Base-by-base conservation (phyloP, 208 protist species). In the Phytomonas sp. region DNA sequence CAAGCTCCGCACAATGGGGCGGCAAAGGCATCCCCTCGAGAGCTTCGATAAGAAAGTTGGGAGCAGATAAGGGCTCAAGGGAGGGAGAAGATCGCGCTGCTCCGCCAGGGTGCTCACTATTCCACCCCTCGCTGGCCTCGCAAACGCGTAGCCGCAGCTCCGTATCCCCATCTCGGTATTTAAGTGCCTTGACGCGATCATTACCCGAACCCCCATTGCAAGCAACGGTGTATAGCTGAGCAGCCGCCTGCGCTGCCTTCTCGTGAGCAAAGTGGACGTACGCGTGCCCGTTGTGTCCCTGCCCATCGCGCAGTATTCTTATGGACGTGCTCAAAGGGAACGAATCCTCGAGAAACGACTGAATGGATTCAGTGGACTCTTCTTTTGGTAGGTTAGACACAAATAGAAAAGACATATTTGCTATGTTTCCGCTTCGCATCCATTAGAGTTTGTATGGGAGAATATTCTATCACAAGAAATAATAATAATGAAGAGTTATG, bases 251-350 rank as follows among this genome's bases (percentile, higher is more conserved):
- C 29, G 34, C 62, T 23, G 68, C 64, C 2, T 43, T 66, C 28
- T 59, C 30, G 5, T 34, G 29, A 20, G 26, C 31, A 56, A 87
- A 87, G 70, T 83, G 78, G 0, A 76, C 56, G 73, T 84, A 87
- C 20, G 82, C 82, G 68, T 82, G 76, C 0, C 82, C 78, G 60
- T 84, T 87, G 75, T 87, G 79, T 40, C 63, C 37, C 30, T 51
- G 33, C 3, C 64, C 20, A 62, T 56, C 20, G 72, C 73, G 59
- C 40, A 80, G 65, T 32, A 82, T 40, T 62, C 76, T 70, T 26
- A 80, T 70, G 30, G 76, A 72, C 13, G 60, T 66, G 20, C 72
- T 69, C 2, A 63, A 66, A 6, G 78, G 73, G 36, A 87, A 76
- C 17, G 75, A 34, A 2, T n/a, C 26, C 28, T 23, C 20, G n/a